A percentile compares a stretch with the other conserved stretches of the same genome.
These are phyloP conservation scores for Penicillium sp. DNA, from an alignment of 2,329 filamentous ascomycete genomes.

Conservation along the genomic window DNA sequence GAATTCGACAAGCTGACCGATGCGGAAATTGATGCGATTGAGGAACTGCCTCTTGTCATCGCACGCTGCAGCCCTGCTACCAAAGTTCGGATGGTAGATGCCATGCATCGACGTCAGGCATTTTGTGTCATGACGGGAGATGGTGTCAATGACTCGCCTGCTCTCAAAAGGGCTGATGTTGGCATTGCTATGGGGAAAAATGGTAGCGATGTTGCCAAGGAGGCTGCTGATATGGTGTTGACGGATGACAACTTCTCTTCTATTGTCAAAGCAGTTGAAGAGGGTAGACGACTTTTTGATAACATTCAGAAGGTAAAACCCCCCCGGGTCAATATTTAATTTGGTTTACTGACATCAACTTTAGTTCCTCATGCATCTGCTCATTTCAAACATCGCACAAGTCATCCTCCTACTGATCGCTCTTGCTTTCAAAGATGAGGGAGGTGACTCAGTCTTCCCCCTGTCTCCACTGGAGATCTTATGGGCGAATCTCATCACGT, in stretches of 20 bases:
- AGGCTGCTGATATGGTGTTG: constrained; percentile 60
- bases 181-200: constrained; percentile 86
- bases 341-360: not conserved
- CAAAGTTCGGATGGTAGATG: constrained; percentile 88
- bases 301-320: constrained; percentile 68
- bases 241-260: constrained; percentile 86
- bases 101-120: constrained; percentile 69
- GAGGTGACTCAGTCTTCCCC: constrained; percentile 74
- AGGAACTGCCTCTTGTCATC: constrained; percentile 74
- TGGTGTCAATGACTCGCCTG: constrained; percentile 82
- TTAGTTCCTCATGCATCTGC: constrained; percentile 70
- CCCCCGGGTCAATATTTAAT: constrained; percentile 31
- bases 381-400: constrained; percentile 79
- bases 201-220: constrained; percentile 81
- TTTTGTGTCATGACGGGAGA: constrained; percentile 89
- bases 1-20: constrained; percentile 56
- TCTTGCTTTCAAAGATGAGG: constrained; percentile 71
- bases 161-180: constrained; percentile 75
- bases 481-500: constrained; percentile 91
- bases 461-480: constrained; percentile 81
- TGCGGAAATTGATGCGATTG: constrained; percentile 60
- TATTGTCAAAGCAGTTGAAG: constrained; percentile 77
- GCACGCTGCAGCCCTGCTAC: constrained; percentile 81
- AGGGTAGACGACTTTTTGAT: constrained; percentile 81
- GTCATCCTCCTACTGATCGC: constrained; percentile 77